Base-by-base conservation (phyloP, 495 filamentous ascomycete species). In the Penicillium paxilli region DNA sequence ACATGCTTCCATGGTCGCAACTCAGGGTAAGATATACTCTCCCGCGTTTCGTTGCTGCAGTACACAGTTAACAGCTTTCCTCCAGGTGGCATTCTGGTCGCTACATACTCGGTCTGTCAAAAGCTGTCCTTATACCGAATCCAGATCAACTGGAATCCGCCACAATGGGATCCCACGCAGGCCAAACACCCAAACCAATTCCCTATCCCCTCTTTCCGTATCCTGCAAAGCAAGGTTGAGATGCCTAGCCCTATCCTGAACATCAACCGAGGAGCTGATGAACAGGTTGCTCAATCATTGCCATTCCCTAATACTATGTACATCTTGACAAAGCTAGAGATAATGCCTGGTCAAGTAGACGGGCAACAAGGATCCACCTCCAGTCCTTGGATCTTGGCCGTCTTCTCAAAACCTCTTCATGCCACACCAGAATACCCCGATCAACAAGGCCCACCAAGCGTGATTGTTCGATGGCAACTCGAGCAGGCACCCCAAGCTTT, bases 391-490 rank as follows among this genome's bases (percentile, higher is more conserved):
- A 80, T 95, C 30, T 59, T 94, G 28, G 87, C 86, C 4, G 79
- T 90, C 28, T 88, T 89, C 52, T 88, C 89, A 17, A 80, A 85
- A 21, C 65, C 70, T 26, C 59, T 69, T 46, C 83, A 66, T 73
- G 80, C 44, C 52, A 68, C 68, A 47, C 73, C 63, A 55, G 75
- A 71, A 72, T 77, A 65, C 40, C 72, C 83, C 22, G 82, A 81
- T 28, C 77, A 81, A 25, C 81, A 84, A 57, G 83, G 83, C 16
- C 71, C 79, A 3, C 78, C 83, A 53, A 91, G 83, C 57, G 79
- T 90, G 24, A 81, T 95, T 49, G 84, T 87, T 25, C 80, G 87
- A 50, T 96, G 90, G 91, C 86, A 92, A 55, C 64, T 94, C n/a
- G 71, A 85, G 8, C 72, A 67, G 32, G 77, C 83, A 16, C 75